phyloP scores from a whole-genome alignment of 2,329 filamentous ascomycete genomes.

The Mollisia scopiformis region DNA sequence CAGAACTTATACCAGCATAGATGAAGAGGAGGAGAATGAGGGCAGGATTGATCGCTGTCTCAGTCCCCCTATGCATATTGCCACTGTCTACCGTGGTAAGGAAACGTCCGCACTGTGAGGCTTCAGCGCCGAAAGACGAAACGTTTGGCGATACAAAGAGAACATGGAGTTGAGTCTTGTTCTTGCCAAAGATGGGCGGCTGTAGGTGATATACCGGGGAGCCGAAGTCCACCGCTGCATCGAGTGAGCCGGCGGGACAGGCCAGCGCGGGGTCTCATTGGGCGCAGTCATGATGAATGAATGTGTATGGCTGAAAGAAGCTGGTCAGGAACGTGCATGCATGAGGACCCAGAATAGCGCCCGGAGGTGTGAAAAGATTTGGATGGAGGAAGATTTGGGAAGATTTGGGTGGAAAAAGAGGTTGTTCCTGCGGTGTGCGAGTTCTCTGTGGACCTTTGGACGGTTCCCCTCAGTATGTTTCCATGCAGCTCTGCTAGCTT shows the following conservation, averaged over 20 bases:
- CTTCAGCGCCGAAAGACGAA: slow-evolving; percentile 28
- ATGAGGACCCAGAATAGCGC: slow-evolving; percentile 28
- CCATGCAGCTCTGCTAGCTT: too few species aligned
- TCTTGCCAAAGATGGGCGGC: slow-evolving; percentile 20
- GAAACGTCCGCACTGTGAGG: slow-evolving; percentile 18
- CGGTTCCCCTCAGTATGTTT: slow-evolving; percentile 5
- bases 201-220: slow-evolving; percentile 31
- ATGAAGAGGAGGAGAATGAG: slow-evolving; percentile 18
- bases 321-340: slow-evolving; percentile 28
- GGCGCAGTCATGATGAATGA: background rate
- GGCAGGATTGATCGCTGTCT: slow-evolving; percentile 25
- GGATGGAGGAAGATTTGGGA: background rate
- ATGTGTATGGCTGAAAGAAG: slow-evolving; percentile 13
- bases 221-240: slow-evolving; percentile 8
- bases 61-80: slow-evolving; percentile 28
- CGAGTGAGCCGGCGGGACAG: slow-evolving; percentile 13
- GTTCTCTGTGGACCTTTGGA: background rate
- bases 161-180: slow-evolving; percentile 26
- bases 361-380: slow-evolving; percentile 18
- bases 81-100: slow-evolving; percentile 17
- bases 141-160: slow-evolving; percentile 33
- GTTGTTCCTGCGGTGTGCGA: background rate
- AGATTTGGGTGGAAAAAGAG: background rate
- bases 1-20: slow-evolving; percentile 23
- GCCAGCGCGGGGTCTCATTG: slow-evolving; percentile 17